Evolutionary conservation across 2,329 filamentous ascomycete genomes (phyloP).

Genomic region (Fusarium sp.): DNA sequence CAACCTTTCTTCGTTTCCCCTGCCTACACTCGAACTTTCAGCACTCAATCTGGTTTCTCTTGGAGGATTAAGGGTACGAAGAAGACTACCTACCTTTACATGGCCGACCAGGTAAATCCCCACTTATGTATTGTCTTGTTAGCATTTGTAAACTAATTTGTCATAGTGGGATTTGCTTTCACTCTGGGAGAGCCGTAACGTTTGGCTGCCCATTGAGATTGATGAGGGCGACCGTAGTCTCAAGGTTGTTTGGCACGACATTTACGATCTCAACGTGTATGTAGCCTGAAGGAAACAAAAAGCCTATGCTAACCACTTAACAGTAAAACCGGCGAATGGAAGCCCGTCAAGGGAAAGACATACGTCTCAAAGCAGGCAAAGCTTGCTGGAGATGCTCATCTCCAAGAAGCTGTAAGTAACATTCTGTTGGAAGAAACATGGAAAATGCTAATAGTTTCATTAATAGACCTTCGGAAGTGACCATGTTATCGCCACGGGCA

Average conservation of each 20-base stretch:
- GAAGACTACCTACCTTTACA: slow-evolving; percentile 61
- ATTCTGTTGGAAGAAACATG: fast-evolving
- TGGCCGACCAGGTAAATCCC: slow-evolving; percentile 52
- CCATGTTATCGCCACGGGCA: slow-evolving; percentile 60
- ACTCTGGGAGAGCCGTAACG: slow-evolving; percentile 65
- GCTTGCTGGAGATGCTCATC: slow-evolving; percentile 55
- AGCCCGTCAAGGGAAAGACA: slow-evolving; percentile 57
- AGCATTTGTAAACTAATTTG: not conserved
- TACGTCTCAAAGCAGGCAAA: slow-evolving; percentile 58
- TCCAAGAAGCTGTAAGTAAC: slow-evolving; percentile 58
- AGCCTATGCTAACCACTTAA: not conserved
- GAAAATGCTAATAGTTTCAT: not conserved
- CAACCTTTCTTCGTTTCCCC: slow-evolving; percentile 62
- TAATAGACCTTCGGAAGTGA: slow-evolving; percentile 56
- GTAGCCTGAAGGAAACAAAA: slow-evolving; percentile 13
- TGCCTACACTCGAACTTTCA: slow-evolving; percentile 61
- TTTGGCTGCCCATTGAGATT: slow-evolving; percentile 65
- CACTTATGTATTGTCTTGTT: not conserved
- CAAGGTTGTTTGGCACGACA: slow-evolving; percentile 61
- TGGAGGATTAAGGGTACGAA: slow-evolving; percentile 57
- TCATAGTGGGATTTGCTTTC: slow-evolving; percentile 60
- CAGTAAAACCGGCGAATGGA: slow-evolving; percentile 58
- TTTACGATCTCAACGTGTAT: slow-evolving; percentile 64
- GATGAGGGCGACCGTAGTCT: slow-evolving; percentile 61
- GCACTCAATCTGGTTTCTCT: slow-evolving; percentile 62